Evolutionary conservation across 345 rosid species (phyloP), one percentile per base, ranked within the genome.

Genomic region (Sapria himalayana): DNA sequence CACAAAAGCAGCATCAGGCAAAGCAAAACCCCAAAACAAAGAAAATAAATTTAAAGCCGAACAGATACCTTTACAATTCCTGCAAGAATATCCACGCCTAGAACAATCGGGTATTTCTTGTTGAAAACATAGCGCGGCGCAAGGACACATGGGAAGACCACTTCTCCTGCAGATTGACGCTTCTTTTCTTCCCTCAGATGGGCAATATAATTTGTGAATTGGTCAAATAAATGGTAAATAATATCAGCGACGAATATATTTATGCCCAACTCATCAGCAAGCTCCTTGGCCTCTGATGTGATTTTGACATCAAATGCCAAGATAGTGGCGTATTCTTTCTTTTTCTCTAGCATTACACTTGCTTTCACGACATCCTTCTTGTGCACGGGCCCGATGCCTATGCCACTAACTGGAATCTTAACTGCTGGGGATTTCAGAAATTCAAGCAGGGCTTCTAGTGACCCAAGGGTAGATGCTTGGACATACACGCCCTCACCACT

Each of bases 261-360:
- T 44, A 89, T 94, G 40, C 98, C 98, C 61, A 66, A 37, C 22
- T 78, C 93, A 25, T 82, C 85, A 31, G 94, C 67, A 29, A 89
- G 75, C 41, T 89, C 93, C 31, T 82, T 72, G 49, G 93, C 91
- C 57, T 89, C 98, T 3, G 81, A 75, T 22, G 94, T 78, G 48
- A 78, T 82, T 70, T 70, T 76, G 55, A 86, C 94, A 46, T 86
- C 97, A 61, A 86, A 86, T 32, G 94, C 97, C 77, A 86, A 66
- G 31, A 86, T 74, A 19, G 94, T 74, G 43, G 93, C 94, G 54
- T 29, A 81, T 67, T 78, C 94, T 58, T 76, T 86, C 57, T 74
- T 81, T 78, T 63, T 86, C 63, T 76, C 97, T 15, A 81, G 89
- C 97, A 89, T 89, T 7, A 67, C 91, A 51, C 91, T 69, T 15